Evolutionary conservation across 1,139 yeast species (phyloP), one percentile per base, ranked within the genome.

Genomic region (Nakaseomyces sp.): DNA sequence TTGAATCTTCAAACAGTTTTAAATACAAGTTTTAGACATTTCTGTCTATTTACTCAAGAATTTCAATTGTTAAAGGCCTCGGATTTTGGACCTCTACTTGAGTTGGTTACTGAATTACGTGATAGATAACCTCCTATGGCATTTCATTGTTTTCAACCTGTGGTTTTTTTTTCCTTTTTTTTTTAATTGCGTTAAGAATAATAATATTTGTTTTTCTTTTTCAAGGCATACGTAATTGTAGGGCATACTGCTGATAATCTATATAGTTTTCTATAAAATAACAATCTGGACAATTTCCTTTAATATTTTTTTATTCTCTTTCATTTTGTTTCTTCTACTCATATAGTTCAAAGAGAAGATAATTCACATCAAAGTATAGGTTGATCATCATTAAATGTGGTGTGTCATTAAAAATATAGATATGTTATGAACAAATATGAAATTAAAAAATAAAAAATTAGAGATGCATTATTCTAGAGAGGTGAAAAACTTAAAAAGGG

Each of bases 21-120:
- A 54, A 91, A 91, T 62, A 91, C 99, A 4, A 82, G 95, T 56
- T 78, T 91, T 58, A 91, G 93, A 67, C 99, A 91, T 63, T 91
- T 87, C 61, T 89, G 89, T 40, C 71, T 89, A 54, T 91, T 91
- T 64, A 77, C 87, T 46, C 81, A 77, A 56, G 95, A 91, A 64
- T 93, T 91, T 58, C 73, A 75, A 41, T 72, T 91, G 59, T 75
- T 91, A 17, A 78, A 78, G 45, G 72, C 75, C 39, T 82, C 83
- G 56, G 98, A 91, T 65, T 87, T 80, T 58, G 97, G 96, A 32
- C 98, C 99, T 1, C 70, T 91, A 54, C 82, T 82, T 52, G 96
- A 88, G 57, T 72, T 91, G 56, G 94, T 88, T 16, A 78, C 77
- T 38, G 83, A 81, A 29, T 76, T 61, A 30, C 58, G 59, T 43